phyloP scores from a whole-genome alignment of 2,329 filamentous ascomycete genomes.

The Penicillium sp. region DNA sequence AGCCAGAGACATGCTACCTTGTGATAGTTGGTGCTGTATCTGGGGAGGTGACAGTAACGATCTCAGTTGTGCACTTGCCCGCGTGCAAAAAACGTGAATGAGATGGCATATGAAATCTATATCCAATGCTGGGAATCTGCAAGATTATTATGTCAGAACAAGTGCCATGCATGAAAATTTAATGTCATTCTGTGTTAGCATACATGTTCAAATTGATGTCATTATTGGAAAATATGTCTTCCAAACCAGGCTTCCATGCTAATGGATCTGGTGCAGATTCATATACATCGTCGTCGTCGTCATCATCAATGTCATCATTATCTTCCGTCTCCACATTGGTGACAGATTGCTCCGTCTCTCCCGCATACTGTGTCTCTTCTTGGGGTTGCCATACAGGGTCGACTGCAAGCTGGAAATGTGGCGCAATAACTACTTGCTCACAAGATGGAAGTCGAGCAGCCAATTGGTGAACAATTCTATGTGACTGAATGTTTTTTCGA shows the following conservation, averaged over 20 bases:
- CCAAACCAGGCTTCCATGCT: neutral
- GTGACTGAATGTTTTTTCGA: neutral
- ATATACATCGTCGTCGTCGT: too few relatives aligned
- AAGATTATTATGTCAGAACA: neutral
- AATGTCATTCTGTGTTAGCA: neutral
- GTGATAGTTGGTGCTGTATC: neutral
- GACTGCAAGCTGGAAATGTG: neutral
- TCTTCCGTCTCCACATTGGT: neutral
- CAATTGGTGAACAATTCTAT: neutral
- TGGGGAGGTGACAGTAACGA: neutral
- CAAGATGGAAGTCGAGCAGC: neutral
- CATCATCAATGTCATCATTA: neutral
- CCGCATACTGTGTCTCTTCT: neutral
- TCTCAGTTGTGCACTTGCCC: neutral
- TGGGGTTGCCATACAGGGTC: neutral
- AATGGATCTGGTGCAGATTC: neutral
- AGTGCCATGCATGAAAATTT: neutral
- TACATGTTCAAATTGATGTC: neutral
- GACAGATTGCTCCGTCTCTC: neutral
- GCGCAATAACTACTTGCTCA: neutral
- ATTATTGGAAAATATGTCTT: neutral
- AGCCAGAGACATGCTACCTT: neutral
- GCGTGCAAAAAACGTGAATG: neutral
- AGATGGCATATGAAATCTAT: neutral
- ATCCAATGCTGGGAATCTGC: neutral